Base-by-base conservation (phyloP, 164 flowering plant genomes). In the Amborella trichopoda region DNA sequence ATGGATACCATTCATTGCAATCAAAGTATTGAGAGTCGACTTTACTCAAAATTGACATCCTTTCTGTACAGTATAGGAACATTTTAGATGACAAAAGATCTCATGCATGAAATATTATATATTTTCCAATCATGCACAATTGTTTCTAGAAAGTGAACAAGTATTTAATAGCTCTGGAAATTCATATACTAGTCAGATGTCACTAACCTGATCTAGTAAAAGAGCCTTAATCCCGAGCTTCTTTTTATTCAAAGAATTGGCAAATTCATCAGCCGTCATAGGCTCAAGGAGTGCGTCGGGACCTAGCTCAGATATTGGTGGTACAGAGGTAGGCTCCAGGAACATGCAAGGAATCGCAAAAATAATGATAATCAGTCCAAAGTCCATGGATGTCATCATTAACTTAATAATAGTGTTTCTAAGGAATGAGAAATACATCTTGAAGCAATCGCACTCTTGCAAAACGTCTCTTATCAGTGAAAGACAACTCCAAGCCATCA, bases 391-490 rank as follows among this genome's bases (percentile, higher is more conserved):
- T 37, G 34, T 21, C 16, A 8, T 37, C n/a, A n/a, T n/a, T n/a
- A n/a, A n/a, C n/a, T n/a, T n/a, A n/a, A n/a, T n/a, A n/a, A n/a
- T n/a, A n/a, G n/a, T n/a, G n/a, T n/a, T 18, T 8, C 6, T 41
- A 5, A 23, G 11, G 45, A 6, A 39, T 13, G 24, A 52, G 19
- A 27, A 26, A 26, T 90, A 91, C 98, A 77, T 87, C 70, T 60
- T 78, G 52, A n/a, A 86, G 94, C 76, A 87, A 67, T 58, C 93
- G 93, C 44, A 91, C 98, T 87, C 58, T 83, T 11, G 98, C 98
- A 67, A 91, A 87, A 23, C 95, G 77, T 75, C 98, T 81, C 66
- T 87, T 87, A 62, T 91, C 98, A 28, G 96, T 91, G 70, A 91
- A 91, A 48, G 95, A 83, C n/a, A 91, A 49, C 73, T 86, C 98